Evolutionary conservation across 2,329 filamentous ascomycete species (phyloP).

Genomic region (Hypoxylon sp.): DNA sequence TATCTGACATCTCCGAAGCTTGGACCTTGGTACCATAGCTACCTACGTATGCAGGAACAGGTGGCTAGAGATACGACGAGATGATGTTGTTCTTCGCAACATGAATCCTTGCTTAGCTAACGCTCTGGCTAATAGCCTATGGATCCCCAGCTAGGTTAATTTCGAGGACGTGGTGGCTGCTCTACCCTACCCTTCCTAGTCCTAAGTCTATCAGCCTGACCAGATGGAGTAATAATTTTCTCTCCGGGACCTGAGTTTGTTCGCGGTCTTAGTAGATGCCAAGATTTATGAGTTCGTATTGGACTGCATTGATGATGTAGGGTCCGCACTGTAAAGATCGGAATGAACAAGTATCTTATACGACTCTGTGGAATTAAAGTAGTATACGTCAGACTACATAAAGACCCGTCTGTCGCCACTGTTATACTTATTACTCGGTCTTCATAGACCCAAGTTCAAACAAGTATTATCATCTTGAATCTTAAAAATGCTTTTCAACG

Average conservation of each 20-base stretch:
- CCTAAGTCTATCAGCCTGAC: slow-evolving; percentile 17
- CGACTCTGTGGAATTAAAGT: slow-evolving; percentile 19
- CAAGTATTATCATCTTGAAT: not conserved
- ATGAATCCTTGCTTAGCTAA: slow-evolving; percentile 30
- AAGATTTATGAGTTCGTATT: slow-evolving; percentile 36
- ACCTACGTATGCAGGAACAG: slow-evolving; percentile 4
- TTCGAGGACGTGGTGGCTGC: slow-evolving; percentile 9
- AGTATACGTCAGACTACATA: slow-evolving; percentile 21
- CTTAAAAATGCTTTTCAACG: slow-evolving; percentile 39
- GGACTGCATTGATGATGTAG: slow-evolving; percentile 16
- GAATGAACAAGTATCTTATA: slow-evolving; percentile 16
- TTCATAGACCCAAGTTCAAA: slow-evolving; percentile 1
- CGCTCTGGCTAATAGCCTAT: slow-evolving; percentile 30
- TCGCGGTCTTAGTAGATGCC: slow-evolving; percentile 33
- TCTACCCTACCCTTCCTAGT: slow-evolving; percentile 17
- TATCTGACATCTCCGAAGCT: slow-evolving; percentile 13
- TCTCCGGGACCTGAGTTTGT: slow-evolving; percentile 17
- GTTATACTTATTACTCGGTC: not conserved
- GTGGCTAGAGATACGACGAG: not conserved
- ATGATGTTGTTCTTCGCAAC: slow-evolving; percentile 31
- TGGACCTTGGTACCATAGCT: slow-evolving; percentile 2
- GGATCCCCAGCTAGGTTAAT: slow-evolving; percentile 30
- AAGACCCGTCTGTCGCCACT: not conserved
- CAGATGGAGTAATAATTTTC: slow-evolving; percentile 34
- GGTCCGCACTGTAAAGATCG: slow-evolving; percentile 13